Base-by-base conservation (phyloP, 2,329 filamentous ascomycete genomes). In the Rutstroemia sp. region DNA sequence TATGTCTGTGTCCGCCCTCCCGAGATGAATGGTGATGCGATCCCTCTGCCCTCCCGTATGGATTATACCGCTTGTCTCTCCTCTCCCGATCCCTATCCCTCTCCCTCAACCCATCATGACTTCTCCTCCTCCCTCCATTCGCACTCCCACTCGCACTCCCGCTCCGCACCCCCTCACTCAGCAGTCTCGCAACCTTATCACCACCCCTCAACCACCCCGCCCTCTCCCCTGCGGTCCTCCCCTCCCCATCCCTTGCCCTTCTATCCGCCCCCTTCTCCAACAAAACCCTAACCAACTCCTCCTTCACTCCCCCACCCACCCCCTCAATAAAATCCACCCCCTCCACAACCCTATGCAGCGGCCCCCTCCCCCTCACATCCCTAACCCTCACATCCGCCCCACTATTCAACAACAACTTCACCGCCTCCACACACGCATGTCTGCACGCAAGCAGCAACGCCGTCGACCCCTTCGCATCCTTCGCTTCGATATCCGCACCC, bases 221-320 rank as follows among this genome's bases (percentile, higher is more conserved):
- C 23, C 48, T 53, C 19, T 63, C 55, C 2, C 30, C 54, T 1
- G 62, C 41, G 4, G 59, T 61, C 23, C 59, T 62, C 8, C 62
- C 62, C 14, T 58, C 52, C 4, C 39, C 39, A 49, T 62, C 59
- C 52, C 50, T 59, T 6, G 48, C 25, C 14, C 37, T 52, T 7
- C 61, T 58, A 54, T 62, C 53, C 14, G 61, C 62, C 3, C 62
- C 62, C 21, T 56, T 54, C n/a, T 61, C 23, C 34, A 63, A 46
- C 41, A 63, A 48, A 23, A 59, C n/a, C 46, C 48, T 58, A 25
- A 63, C 52, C 7, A 62, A 51, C 7, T 54, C 52, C 39, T 59
- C 58, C 38, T 62, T 63, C 10, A 52, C 51, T 16, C 47, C 54
- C 1, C 30, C 45, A 10, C 45, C 30, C 12, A 56, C 51, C 9